Evolutionary conservation across 202 grass and related monocot genomes (phyloP), one percentile per base, ranked within the genome.

Genomic region (Musa balbisiana): DNA sequence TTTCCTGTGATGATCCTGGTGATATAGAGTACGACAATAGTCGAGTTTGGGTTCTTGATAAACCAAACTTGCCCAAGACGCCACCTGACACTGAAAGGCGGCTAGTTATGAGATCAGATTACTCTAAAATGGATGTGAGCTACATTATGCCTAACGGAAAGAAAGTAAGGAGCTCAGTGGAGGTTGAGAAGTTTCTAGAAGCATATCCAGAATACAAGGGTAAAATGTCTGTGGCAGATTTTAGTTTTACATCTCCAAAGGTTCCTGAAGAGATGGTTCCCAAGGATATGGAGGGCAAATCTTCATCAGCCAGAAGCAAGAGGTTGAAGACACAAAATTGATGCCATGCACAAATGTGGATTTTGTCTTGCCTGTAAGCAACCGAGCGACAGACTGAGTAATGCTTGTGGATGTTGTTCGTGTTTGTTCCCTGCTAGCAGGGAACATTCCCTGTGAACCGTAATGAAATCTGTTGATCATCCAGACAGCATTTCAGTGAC

Each of bases 81-180:
- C 94, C 90, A 1, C 66, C 86, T 20, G 76, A 76, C 14, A 91
- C 86, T 0, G 87, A 97, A 80, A 87, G 94, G 65, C 55, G 91
- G 70, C 62, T 91, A 78, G 71, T 85, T 62, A 93, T 97, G 90
- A 87, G 90, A 83, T 24, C 85, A 49, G 88, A 97, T 81, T 87
- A 80, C 53, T 88, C 83, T 23, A 93, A 97, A 93, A 84, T 91
- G 82, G 94, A 97, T 78, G 85, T 83, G 23, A 87, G 91, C 69
- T 91, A 93, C 78, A 50, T 83, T 62, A 83, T 97, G 90, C 94
- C 94, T 49, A 93, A 97, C 29, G 90, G 94, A 51, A 93, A 91
- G 71, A 76, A 79, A 77, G 83, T 72, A 72, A 89, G 85, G 76
- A 82, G 90, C 70, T 51, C 58, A 0, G 73, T 62, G 49, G 94